phyloP scores from a whole-genome alignment of 495 filamentous ascomycete species.

The Lasiosphaeria ovina region DNA sequence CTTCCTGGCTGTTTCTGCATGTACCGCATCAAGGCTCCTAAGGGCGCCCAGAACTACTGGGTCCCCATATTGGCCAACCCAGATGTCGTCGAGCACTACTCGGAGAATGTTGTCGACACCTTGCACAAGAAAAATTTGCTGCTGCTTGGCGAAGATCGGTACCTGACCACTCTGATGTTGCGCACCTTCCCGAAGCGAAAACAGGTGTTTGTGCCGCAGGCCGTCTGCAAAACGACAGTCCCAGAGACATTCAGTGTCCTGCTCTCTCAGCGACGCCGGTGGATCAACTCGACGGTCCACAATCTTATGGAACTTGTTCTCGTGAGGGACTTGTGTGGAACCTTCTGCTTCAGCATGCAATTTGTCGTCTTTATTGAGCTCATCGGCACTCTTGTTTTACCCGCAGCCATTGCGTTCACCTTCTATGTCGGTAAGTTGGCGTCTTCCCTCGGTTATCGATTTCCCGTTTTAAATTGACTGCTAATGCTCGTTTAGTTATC shows the following conservation, averaged over 20 bases:
- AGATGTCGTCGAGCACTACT: slow-evolving; percentile 98
- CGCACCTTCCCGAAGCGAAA: slow-evolving; percentile 99
- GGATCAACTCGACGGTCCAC: slow-evolving; percentile 99
- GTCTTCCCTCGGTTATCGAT: slow-evolving; percentile 1
- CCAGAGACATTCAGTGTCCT: slow-evolving; percentile 91
- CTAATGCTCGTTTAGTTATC: slow-evolving; percentile 56
- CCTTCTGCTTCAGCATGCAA: slow-evolving; percentile 99
- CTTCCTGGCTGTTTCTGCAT: slow-evolving; percentile 99
- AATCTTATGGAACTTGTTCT: slow-evolving; percentile 97
- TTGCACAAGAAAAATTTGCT: slow-evolving; percentile 97
- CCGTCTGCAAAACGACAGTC: slow-evolving; percentile 96
- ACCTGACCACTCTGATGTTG: slow-evolving; percentile 94
- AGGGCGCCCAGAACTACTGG: slow-evolving; percentile 99
- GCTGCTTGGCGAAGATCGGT: slow-evolving; percentile 94
- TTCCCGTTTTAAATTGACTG: slow-evolving; percentile 3
- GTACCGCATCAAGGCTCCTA: slow-evolving; percentile 99
- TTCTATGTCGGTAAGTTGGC: slow-evolving; percentile 80
- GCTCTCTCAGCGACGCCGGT: slow-evolving; percentile 88
- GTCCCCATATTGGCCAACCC: slow-evolving; percentile 98
- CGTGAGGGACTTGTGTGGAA: slow-evolving; percentile 94
- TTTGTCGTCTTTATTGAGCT: slow-evolving; percentile 97
- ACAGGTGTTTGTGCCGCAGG: slow-evolving; percentile 97
- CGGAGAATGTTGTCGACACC: slow-evolving; percentile 98
- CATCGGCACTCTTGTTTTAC: slow-evolving; percentile 89
- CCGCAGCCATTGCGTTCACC: slow-evolving; percentile 94